phyloP scores from a whole-genome alignment of 371 early-diverging fungal species.

The Rozella allomycis region DNA sequence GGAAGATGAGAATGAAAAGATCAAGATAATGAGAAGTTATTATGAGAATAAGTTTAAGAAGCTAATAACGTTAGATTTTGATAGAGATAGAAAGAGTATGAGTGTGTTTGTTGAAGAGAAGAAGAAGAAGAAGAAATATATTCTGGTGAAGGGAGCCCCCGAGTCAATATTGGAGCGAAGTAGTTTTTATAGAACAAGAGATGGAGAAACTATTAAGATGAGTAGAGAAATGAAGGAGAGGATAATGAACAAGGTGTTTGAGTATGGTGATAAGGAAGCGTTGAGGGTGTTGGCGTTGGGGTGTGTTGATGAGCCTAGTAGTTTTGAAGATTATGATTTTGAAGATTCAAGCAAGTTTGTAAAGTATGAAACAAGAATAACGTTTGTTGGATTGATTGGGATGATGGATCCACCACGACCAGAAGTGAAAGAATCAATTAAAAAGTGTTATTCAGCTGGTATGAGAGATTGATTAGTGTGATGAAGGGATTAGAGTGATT shows the following conservation, averaged over 20 bases:
- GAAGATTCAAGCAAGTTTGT: constrained; percentile 37
- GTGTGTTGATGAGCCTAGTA: constrained; percentile 39
- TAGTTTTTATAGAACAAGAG: constrained; percentile 18
- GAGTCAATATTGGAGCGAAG: constrained; percentile 80
- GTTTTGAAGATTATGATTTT: constrained; percentile 11
- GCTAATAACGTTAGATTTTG: constrained; percentile 60
- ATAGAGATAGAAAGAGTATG: constrained; percentile 91
- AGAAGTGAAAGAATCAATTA: constrained; percentile 65
- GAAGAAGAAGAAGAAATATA: constrained; percentile 2
- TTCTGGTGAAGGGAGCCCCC: constrained; percentile 82
- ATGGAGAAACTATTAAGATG: constrained; percentile 35
- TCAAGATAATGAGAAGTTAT: too few species aligned
- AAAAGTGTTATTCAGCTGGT: constrained; percentile 67
- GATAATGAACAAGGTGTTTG: constrained; percentile 40
- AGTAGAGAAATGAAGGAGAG: constrained; percentile 36
- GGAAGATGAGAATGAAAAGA: too few species aligned
- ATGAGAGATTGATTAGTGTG: too few species aligned
- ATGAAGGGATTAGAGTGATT: constrained; percentile 88
- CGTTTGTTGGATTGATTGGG: constrained; percentile 75
- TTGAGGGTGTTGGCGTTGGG: constrained; percentile 78
- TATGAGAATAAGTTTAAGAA: neutral
- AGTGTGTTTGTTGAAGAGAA: constrained; percentile 45
- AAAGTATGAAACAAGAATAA: constrained; percentile 51
- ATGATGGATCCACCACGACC: constrained; percentile 94
- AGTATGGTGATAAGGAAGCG: constrained; percentile 50